phyloP scores from a whole-genome alignment of 108 stramenopile species.

The Fragilaria crotonensis region DNA sequence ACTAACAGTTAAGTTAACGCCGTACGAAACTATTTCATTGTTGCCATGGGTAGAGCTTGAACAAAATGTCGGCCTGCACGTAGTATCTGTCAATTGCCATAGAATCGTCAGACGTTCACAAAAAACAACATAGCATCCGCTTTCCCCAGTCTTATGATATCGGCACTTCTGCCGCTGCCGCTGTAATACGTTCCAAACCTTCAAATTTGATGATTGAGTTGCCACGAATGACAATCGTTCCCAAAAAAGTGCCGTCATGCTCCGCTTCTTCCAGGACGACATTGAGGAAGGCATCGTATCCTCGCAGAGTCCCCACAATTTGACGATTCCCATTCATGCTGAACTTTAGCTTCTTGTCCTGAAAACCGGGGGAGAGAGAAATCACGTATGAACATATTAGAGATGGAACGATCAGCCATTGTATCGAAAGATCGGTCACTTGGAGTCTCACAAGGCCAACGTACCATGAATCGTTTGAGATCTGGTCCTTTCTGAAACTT shows the following conservation, averaged over 20 bases:
- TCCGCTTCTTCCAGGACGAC: slow-evolving; percentile 81
- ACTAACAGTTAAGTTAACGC: slow-evolving; percentile 9
- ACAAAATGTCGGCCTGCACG: too few relatives aligned
- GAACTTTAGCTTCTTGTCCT: slow-evolving; percentile 83
- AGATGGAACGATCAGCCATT: too few relatives aligned
- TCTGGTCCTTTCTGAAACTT: slow-evolving; percentile 81
- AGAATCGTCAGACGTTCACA: too few relatives aligned
- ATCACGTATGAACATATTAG: neutral
- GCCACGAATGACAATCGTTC: slow-evolving; percentile 79
- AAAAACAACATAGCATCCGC: too few relatives aligned
- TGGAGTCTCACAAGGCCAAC: slow-evolving; percentile 10
- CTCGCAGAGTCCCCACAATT: slow-evolving; percentile 70
- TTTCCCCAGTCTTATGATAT: too few relatives aligned
- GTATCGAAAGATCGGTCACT: too few relatives aligned
- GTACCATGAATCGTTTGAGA: slow-evolving; percentile 86
- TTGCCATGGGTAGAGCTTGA: too few relatives aligned
- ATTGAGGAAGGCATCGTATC: slow-evolving; percentile 88
- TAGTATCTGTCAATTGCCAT: too few relatives aligned
- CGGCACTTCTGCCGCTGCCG: too few relatives aligned
- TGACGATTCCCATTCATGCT: slow-evolving; percentile 79
- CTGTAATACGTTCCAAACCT: slow-evolving; percentile 59
- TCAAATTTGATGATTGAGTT: slow-evolving; percentile 88
- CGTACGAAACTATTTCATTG: too few relatives aligned
- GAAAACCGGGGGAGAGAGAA: neutral
- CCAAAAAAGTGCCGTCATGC: slow-evolving; percentile 48